phyloP scores from a whole-genome alignment of 1,139 yeast genomes.

The Kodamaea fungicola region DNA sequence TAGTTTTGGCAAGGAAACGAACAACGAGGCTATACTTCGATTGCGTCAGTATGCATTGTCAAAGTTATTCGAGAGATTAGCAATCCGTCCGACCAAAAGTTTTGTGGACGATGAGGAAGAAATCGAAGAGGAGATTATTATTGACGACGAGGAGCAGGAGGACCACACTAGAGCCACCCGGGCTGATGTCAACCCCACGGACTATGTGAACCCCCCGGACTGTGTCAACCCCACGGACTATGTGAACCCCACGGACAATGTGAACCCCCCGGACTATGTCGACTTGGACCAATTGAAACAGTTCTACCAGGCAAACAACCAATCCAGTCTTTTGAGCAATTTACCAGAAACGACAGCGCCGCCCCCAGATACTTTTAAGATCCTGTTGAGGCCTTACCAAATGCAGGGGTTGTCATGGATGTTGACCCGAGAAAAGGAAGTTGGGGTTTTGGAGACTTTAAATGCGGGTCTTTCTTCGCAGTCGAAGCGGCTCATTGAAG shows the following conservation, averaged over 20 bases:
- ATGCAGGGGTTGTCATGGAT: slow-evolving; percentile 82
- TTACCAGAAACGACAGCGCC: slow-evolving; percentile 66
- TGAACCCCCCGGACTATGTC: slow-evolving; percentile 40
- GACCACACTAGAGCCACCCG: too few relatives aligned
- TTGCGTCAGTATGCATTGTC: slow-evolving; percentile 57
- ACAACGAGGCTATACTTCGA: slow-evolving; percentile 50
- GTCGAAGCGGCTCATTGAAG: slow-evolving; percentile 22
- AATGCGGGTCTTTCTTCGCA: slow-evolving; percentile 27
- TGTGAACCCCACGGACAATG: slow-evolving; percentile 9
- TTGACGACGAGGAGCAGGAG: slow-evolving; percentile 7
- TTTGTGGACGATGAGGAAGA: slow-evolving; percentile 6
- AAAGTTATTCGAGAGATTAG: slow-evolving; percentile 51
- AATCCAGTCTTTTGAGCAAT: slow-evolving; percentile 43
- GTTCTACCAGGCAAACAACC: slow-evolving; percentile 67
- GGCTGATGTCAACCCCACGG: too few relatives aligned
- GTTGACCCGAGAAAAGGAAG: slow-evolving; percentile 62
- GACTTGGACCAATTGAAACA: slow-evolving; percentile 72
- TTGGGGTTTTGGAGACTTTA: slow-evolving; percentile 33
- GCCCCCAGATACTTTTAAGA: slow-evolving; percentile 47
- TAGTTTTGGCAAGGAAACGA: slow-evolving; percentile 45
- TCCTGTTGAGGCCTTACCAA: slow-evolving; percentile 68
- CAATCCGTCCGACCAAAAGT: slow-evolving; percentile 12
- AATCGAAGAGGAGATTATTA: slow-evolving; percentile 2
- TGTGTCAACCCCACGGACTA: not conserved
- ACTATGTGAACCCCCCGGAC: too few relatives aligned